Evolutionary conservation across 768 basidiomycete genomes (phyloP), one percentile per base, ranked within the genome.

Genomic region (Pleurotus tuber-regium): DNA sequence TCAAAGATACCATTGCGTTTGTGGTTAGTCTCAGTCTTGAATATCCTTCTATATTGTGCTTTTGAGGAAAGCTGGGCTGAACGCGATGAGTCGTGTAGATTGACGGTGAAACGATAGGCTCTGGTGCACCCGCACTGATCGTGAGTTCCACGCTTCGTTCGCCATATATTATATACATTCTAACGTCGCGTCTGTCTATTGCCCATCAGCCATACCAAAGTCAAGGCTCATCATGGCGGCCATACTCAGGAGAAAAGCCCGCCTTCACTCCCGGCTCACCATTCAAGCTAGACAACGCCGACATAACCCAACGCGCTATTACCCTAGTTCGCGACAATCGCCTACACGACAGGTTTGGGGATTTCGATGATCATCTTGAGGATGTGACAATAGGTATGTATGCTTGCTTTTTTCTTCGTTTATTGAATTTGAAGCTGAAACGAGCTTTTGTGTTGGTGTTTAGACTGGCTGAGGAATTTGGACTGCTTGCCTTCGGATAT

Each of bases 311-410:
- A 4, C 73, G 70, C 9, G 81, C 84, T 1, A 62, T 80, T 11
- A 58, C 64, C 3, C 68, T 82, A 1, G 80, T 86, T 12, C 72
- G 70, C 31, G 75, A 82, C 38, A 61, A 69, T 35, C 70, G 69
- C n/a, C 64, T 74, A 47, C 83, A 86, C 51, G 67, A 74, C 52
- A 70, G 75, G 41, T 83, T 92, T 52, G 85, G 83, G 3, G 89
- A 92, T 63, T 91, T 91, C 55, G 89, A 92, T 52, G 89, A 91
- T 57, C 86, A 91, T 67, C 65, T 91, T 40, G 89, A 89, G 66
- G 83, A 89, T 64, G 83, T 84, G 42, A 78, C 71, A 4, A 77
- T 82, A 52, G 78, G 79, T 76, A 33, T 44, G 70, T 57, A 16
- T 4, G 30, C 54, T 61, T 71, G 58, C 65, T 63, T 44, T 61